phyloP scores from a whole-genome alignment of 2,329 filamentous ascomycete genomes.

The Huntiella savannae region DNA sequence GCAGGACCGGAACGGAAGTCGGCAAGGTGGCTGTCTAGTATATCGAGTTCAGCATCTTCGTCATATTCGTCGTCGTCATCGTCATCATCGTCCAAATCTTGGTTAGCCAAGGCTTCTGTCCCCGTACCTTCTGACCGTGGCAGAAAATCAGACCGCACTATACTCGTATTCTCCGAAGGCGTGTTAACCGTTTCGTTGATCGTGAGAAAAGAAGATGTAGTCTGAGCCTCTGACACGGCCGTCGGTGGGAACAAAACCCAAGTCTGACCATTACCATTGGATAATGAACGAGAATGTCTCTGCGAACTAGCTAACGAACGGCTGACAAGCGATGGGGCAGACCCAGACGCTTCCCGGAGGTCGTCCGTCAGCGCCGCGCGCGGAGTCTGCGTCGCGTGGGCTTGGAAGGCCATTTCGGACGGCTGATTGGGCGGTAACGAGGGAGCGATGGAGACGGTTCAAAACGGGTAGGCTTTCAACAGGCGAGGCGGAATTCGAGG shows the following conservation, averaged over 20 bases:
- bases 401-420: constrained; percentile 9
- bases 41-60: constrained; percentile 71
- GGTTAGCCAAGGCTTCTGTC: constrained; percentile 13
- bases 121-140: constrained; percentile 9
- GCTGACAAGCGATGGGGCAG: constrained; percentile 5
- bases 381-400: constrained; percentile 7
- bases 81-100: constrained; percentile 2
- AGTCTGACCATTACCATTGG: constrained; percentile 29
- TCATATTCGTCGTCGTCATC: constrained; percentile 23
- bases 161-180: constrained; percentile 6
- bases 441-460: not conserved
- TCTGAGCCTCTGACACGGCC: constrained; percentile 28
- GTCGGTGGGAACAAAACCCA: constrained; percentile 88
- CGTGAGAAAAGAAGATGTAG: constrained; percentile 10
- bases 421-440: not conserved
- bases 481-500: too few species aligned
- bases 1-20: constrained; percentile 53
- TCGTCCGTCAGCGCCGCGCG: constrained; percentile 5
- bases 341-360: constrained; percentile 6
- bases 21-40: constrained; percentile 76
- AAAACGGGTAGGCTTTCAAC: not conserved
- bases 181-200: constrained; percentile 10
- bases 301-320: constrained; percentile 5
- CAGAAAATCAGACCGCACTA: constrained; percentile 12
- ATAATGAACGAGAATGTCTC: constrained; percentile 7